Evolutionary conservation across 148 eudicot species (phyloP), one percentile per base, ranked within the genome.

Genomic region (Suaeda aralocaspica): DNA sequence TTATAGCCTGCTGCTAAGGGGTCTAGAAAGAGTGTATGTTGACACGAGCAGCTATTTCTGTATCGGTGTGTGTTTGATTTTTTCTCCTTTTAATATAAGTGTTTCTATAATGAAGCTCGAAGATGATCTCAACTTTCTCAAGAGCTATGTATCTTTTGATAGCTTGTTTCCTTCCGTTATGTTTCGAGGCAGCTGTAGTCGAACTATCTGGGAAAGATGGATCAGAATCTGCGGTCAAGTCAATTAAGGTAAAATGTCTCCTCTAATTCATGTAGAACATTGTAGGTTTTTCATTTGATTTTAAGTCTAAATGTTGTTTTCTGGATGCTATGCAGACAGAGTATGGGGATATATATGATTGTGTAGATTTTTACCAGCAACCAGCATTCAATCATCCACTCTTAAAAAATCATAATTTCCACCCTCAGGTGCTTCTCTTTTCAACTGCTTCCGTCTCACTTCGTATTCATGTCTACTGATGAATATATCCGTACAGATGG

Each of bases 301-400:
- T 13, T 33, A 31, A 59, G 24, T 30, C 10, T 59, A 21, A 29
- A 29, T 59, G 15, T 5, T 31, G 10, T 59, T 31, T 18, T 18
- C 24, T 31, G 21, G 64, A 29, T 59, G 41, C 22, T 59, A 34
- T 59, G 18, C 68, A 64, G 59, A 70, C 56, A 5, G 41, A 25
- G 25, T 6, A 69, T 46, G 78, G 74, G 26, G 70, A 62, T 33
- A 34, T 55, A 34, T 76, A 76, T 48, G 70, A 70, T n/a, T 64
- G 74, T 33, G 39, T 70, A 4, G 79, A 76, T 48, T 70, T 70
- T 34, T 76, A 76, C 66, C 41, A 64, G 66, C 79, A 76, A 26
- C n/a, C n/a, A n/a, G n/a, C n/a, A n/a, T n/a, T n/a, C n/a, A n/a
- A n/a, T n/a, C n/a, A n/a, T n/a, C n/a, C n/a, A n/a, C n/a, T n/a